Conservation (phyloP, 768 basidiomycete species). For the Boletus rubropictus region DNA sequence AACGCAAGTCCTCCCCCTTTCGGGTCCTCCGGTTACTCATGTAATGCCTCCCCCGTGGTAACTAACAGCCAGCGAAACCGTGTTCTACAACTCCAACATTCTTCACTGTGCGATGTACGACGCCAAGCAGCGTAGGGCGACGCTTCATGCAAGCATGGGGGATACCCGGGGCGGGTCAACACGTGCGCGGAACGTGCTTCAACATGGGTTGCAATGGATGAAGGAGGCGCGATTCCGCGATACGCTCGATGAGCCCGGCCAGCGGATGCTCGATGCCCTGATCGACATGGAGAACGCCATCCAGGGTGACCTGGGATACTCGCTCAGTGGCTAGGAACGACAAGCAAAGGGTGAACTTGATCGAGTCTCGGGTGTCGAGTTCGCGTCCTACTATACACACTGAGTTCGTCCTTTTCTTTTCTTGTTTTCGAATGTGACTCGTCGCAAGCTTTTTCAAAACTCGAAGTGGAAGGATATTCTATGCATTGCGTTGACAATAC, state of each 20-base stretch:
- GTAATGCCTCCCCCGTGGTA: not conserved
- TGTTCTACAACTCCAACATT: conserved; percentile 78
- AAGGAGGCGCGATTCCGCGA: conserved; percentile 43
- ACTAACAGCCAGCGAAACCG: conserved; percentile 55
- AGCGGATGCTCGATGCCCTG: conserved; percentile 55
- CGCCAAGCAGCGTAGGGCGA: conserved; percentile 45
- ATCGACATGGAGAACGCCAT: conserved; percentile 45
- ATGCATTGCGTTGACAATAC: not conserved
- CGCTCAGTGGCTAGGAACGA: conserved; percentile 33
- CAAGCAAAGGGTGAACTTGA: not conserved
- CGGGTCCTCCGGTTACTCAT: too few species aligned
- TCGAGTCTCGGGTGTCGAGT: too few species aligned
- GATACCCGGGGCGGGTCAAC: conserved; percentile 53
- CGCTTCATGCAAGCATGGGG: conserved; percentile 67
- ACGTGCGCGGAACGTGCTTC: conserved; percentile 67
- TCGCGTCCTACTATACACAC: too few species aligned
- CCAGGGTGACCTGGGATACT: conserved; percentile 45
- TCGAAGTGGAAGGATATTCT: not conserved
- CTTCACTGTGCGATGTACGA: conserved; percentile 69
- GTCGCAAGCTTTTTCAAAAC: not conserved
- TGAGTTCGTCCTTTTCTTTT: too few species aligned
- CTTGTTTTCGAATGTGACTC: not conserved
- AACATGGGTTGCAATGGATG: conserved; percentile 73
- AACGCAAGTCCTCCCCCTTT: conserved; percentile 37
- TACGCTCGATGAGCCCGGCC: conserved; percentile 41